Percentiles rank a stretch among this genome's conserved stretches.
Conservation (phyloP, 768 basidiomycete genomes). For the Cystofilobasidium ferigula region DNA sequence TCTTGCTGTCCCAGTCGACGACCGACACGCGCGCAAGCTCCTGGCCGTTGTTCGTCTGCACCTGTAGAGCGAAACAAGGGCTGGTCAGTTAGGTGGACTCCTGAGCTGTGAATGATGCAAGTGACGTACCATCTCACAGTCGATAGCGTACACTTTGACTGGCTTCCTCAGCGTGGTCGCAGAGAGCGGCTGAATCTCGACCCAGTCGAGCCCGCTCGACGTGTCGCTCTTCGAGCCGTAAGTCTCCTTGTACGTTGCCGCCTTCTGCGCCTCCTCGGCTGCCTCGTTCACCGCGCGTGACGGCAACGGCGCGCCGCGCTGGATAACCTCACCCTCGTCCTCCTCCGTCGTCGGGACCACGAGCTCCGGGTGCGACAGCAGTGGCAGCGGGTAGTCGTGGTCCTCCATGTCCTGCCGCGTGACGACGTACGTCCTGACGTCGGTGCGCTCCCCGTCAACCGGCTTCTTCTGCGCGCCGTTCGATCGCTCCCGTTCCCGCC, state of each 20-base stretch:
- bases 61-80: not conserved
- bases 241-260: constrained; percentile 29
- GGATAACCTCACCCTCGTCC: constrained; percentile 28
- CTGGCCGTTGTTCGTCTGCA: constrained; percentile 39
- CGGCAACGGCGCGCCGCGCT: constrained; percentile 17
- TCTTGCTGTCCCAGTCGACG: constrained; percentile 61
- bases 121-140: constrained; percentile 84
- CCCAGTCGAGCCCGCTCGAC: constrained; percentile 50
- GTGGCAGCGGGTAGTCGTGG: constrained; percentile 73
- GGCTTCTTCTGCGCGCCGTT: constrained; percentile 38
- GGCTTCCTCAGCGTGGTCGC: constrained; percentile 12
- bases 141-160: constrained; percentile 60
- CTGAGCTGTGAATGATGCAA: too few relatives aligned
- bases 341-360: constrained; percentile 11
- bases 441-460: constrained; percentile 42
- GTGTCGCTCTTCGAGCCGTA: constrained; percentile 18
- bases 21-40: constrained; percentile 76
- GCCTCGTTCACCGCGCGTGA: constrained; percentile 4
- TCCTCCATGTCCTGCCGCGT: constrained; percentile 79
- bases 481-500: constrained; percentile 46
- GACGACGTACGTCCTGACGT: constrained; percentile 61
- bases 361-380: constrained; percentile 1
- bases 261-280: constrained; percentile 14
- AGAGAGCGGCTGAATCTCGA: constrained; percentile 47
- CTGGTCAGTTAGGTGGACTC: not conserved